phyloP scores from a whole-genome alignment of 148 eudicot genomes.

The Rhododendron molle region DNA sequence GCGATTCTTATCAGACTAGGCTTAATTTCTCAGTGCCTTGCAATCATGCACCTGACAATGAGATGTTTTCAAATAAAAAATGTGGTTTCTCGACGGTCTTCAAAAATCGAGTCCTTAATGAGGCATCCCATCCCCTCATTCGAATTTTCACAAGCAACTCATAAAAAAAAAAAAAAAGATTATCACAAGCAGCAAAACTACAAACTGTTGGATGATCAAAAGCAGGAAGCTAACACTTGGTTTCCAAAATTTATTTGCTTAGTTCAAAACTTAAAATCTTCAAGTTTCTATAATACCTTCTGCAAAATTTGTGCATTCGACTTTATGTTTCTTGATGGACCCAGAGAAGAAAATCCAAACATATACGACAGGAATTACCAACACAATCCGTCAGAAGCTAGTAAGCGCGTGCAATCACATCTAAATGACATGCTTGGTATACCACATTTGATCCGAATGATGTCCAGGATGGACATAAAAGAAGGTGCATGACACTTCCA shows the following conservation, averaged over 20 bases:
- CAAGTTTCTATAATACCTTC: background rate
- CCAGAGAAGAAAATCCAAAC: background rate
- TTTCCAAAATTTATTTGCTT: background rate
- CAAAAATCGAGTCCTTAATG: background rate
- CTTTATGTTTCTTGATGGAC: background rate
- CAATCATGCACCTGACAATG: background rate
- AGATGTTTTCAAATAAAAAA: background rate
- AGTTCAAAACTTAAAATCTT: background rate
- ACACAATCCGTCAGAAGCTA: background rate
- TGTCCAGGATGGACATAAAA: background rate
- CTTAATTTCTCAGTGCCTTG: conserved; percentile 1
- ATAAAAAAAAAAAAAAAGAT: background rate
- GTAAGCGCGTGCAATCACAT: background rate
- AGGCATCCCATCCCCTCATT: background rate
- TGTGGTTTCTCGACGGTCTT: background rate
- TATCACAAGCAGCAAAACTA: background rate
- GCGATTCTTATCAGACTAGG: background rate
- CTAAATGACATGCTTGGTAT: background rate
- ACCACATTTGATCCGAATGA: background rate
- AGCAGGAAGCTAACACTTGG: background rate
- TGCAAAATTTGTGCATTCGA: background rate
- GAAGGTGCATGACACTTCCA: background rate
- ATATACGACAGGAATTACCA: background rate
- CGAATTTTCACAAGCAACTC: background rate
- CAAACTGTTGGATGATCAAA: background rate